These are phyloP conservation scores for Chamaecyparis obtusa DNA, from an alignment of 75 land plant species.

Conservation along the genomic window DNA sequence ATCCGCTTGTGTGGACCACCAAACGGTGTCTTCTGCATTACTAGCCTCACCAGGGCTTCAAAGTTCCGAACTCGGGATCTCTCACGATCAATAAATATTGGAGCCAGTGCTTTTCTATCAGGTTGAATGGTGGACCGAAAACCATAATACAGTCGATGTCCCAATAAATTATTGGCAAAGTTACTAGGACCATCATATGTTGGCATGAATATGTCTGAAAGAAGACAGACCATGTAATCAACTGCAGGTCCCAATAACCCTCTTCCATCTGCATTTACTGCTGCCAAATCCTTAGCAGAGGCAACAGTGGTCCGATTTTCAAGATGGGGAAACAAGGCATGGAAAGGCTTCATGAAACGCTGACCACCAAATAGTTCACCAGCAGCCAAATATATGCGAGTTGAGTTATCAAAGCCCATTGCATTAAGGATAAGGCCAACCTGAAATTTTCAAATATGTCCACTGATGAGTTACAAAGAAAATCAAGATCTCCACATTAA, in stretches of 20 bases:
- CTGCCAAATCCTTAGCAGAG: conserved; percentile 45
- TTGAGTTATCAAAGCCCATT: conserved; percentile 87
- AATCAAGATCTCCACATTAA: not conserved
- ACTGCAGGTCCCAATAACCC: conserved; percentile 90
- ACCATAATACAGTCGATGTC: conserved; percentile 91
- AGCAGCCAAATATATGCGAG: conserved; percentile 90
- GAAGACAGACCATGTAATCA: conserved; percentile 97
- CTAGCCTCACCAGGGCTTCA: conserved; percentile 57
- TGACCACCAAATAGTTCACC: conserved; percentile 94
- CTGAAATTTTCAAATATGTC: conserved; percentile 29
- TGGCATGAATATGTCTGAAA: conserved; percentile 93
- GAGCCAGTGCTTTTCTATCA: conserved; percentile 85
- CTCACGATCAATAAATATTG: conserved; percentile 74
- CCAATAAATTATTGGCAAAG: conserved; percentile 92
- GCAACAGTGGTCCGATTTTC: conserved; percentile 71
- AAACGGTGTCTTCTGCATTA: conserved; percentile 58
- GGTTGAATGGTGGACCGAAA: conserved; percentile 79
- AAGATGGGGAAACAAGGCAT: conserved; percentile 67
- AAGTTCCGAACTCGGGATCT: conserved; percentile 44
- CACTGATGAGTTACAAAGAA: conserved; percentile 1
- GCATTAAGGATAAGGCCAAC: conserved; percentile 87
- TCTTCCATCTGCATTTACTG: conserved; percentile 41
- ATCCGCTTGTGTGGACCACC: conserved; percentile 75
- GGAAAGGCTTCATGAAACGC: conserved; percentile 82
- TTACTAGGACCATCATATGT: conserved; percentile 99